Percentiles rank a stretch among this genome's conserved stretches.
Conservation (phyloP, 257 asterid species). For the Linaria vulgaris region DNA sequence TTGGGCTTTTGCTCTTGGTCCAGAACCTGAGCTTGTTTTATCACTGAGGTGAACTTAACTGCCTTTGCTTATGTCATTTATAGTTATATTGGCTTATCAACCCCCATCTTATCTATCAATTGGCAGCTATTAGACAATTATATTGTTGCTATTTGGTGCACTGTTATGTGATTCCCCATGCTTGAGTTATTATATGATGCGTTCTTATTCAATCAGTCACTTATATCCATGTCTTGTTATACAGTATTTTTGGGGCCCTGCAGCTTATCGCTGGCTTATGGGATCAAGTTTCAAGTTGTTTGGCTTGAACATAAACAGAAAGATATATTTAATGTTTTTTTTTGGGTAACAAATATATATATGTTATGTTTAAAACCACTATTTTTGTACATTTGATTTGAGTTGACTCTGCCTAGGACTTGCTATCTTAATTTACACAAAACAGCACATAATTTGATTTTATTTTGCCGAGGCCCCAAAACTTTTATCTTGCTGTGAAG, state of each 20-base stretch:
- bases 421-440: not conserved
- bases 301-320: too few relatives aligned
- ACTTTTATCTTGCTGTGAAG: not conserved
- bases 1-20: conserved; percentile 98
- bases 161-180: not conserved
- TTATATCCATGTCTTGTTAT: conserved; percentile 3
- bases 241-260: not conserved
- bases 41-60: conserved; percentile 54
- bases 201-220: conserved; percentile 1
- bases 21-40: conserved; percentile 96
- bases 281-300: conserved; percentile 10
- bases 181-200: conserved; percentile 8
- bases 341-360: too few relatives aligned
- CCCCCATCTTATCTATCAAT: not conserved
- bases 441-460: not conserved
- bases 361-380: too few relatives aligned
- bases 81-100: conserved; percentile 18
- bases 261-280: conserved; percentile 8
- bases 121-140: not conserved
- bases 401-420: too few relatives aligned
- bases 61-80: conserved; percentile 4
- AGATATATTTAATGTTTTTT: too few relatives aligned
- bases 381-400: too few relatives aligned
- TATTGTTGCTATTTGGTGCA: conserved; percentile 11
- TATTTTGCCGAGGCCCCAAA: too few relatives aligned